Evolutionary conservation across 1,139 yeast species (phyloP), one percentile per base, ranked within the genome.

Genomic region (Candida sp.): DNA sequence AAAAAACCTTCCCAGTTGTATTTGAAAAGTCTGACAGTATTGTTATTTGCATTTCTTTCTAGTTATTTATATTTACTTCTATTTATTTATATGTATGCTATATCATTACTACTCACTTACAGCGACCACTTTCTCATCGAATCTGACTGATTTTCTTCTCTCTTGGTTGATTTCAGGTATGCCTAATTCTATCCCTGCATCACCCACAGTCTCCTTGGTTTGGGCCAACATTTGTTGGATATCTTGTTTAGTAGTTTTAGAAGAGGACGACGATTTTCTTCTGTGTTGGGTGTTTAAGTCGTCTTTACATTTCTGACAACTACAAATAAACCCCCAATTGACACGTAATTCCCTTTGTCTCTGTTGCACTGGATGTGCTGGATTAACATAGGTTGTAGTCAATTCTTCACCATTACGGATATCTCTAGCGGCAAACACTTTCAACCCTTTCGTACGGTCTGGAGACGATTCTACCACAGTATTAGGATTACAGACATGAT

Each of bases 281-380:
- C 70, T 54, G 22, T 70, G 72, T 43, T 68, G 72, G 2, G 47
- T 51, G 44, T 70, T 64, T 39, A 73, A 64, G 49, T 86, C 95
- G 5, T 65, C 66, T 53, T 77, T 75, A 62, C 96, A 88, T 49
- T 84, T 78, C 7, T 61, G 52, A 60, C 96, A 88, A 22, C 60
- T 65, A 61, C 96, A 88, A n/a, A 76, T 56, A 59, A 88, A 88
- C 4, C 96, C 96, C 89, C 90, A 88, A 54, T 85, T 83, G n/a
- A 82, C 81, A 45, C 91, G 67, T 41, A 88, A 66, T 49, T 79
- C 83, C 48, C 87, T 64, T 55, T 81, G 83, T 51, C 96, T 77
- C 50, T 82, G 81, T 38, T 73, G 77, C 5, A 83, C 78, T 3
- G 81, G 79, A 54, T 80, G 82, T 7, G 69, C 61, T 2, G 91